These are phyloP conservation scores for Botryotinia calthae DNA, from an alignment of 2,329 filamentous ascomycete species.

Conservation along the genomic window DNA sequence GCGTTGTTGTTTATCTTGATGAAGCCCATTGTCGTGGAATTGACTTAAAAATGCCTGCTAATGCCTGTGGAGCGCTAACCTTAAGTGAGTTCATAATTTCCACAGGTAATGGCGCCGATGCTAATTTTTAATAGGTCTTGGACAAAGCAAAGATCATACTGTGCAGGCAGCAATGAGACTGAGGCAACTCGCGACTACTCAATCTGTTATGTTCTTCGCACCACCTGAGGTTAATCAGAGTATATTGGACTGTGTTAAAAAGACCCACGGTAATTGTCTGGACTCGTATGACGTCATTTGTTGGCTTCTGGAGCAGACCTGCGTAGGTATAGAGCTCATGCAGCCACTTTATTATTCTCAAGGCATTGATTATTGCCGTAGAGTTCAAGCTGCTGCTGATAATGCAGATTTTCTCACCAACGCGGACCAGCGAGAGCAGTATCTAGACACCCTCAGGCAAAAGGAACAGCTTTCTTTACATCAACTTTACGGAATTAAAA, in stretches of 20 bases:
- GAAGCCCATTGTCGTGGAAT: constrained; percentile 35
- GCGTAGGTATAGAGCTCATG: constrained; percentile 56
- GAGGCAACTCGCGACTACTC: constrained; percentile 51
- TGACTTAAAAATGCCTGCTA: constrained; percentile 29
- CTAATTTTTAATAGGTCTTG: constrained; percentile 9
- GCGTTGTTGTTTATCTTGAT: constrained; percentile 33
- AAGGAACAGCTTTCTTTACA: constrained; percentile 56
- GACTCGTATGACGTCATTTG: constrained; percentile 48
- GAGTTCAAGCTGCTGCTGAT: constrained; percentile 48
- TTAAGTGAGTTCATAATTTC: constrained; percentile 17
- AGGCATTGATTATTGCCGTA: constrained; percentile 58
- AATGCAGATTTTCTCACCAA: constrained; percentile 45
- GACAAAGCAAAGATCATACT: constrained; percentile 43
- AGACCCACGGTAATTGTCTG: constrained; percentile 25
- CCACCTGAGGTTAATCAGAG: constrained; percentile 43
- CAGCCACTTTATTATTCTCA: constrained; percentile 58
- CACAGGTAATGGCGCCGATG: not conserved
- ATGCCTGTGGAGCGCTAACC: constrained; percentile 29
- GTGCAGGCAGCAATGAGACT: constrained; percentile 68
- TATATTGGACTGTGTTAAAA: constrained; percentile 49
- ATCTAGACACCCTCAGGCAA: constrained; percentile 47
- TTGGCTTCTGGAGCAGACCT: constrained; percentile 66
- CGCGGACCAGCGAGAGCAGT: constrained; percentile 39
- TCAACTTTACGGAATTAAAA: constrained; percentile 53
- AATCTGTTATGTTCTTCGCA: constrained; percentile 35